These are phyloP conservation scores for Colletotrichum salicis DNA, from an alignment of 2,329 filamentous ascomycete genomes.

Conservation along the genomic window DNA sequence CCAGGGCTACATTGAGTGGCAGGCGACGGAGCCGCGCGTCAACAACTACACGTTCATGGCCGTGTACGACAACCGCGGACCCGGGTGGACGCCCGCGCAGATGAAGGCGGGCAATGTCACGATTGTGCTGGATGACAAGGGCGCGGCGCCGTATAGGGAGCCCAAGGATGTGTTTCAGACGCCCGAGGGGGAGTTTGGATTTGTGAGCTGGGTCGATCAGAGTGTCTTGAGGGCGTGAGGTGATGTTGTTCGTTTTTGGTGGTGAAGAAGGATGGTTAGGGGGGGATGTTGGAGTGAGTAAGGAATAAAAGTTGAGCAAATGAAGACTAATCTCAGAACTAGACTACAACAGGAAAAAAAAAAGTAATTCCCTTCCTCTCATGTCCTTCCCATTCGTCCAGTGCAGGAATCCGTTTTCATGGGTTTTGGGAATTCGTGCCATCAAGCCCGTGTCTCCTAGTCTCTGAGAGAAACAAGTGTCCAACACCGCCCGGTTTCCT, in stretches of 20 bases:
- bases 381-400: background rate
- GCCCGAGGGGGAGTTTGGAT: conserved; percentile 17
- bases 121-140: conserved; percentile 53
- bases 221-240: conserved; percentile 30
- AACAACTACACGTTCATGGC: conserved; percentile 65
- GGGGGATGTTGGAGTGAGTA: background rate
- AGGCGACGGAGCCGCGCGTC: conserved; percentile 49
- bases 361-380: background rate
- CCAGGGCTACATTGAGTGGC: conserved; percentile 67
- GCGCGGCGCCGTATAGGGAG: conserved; percentile 41
- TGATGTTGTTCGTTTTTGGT: background rate
- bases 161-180: conserved; percentile 32
- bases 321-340: background rate
- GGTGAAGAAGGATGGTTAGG: no score
- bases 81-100: conserved; percentile 63
- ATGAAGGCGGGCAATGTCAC: conserved; percentile 53
- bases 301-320: background rate
- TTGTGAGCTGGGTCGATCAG: conserved; percentile 33
- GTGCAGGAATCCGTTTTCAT: background rate
- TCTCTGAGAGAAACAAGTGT: background rate
- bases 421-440: background rate
- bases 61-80: conserved; percentile 62
- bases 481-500: background rate
- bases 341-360: background rate
- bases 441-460: background rate